Percentiles rank a stretch among this genome's conserved stretches.
These are phyloP conservation scores for Taphrina confusa DNA, from an alignment of 1,139 yeast genomes.

Conservation along the genomic window DNA sequence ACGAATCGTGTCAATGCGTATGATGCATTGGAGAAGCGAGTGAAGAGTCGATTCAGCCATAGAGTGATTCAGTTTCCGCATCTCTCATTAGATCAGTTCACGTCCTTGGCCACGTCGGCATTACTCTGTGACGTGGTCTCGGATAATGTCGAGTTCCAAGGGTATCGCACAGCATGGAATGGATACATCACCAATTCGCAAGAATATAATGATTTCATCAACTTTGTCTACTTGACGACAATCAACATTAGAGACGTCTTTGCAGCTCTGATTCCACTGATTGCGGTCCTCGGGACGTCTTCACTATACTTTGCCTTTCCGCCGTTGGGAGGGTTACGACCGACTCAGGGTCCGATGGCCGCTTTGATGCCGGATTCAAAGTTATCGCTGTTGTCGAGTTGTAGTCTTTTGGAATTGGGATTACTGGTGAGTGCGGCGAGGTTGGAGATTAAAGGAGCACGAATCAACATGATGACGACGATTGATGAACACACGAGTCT, in stretches of 20 bases:
- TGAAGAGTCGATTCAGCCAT: conserved; percentile 85
- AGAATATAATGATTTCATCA: conserved; percentile 8
- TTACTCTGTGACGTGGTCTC: conserved; percentile 39
- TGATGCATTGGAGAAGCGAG: conserved; percentile 86
- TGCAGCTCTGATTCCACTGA: conserved; percentile 15
- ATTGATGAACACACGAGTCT: conserved; percentile 64
- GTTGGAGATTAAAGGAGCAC: conserved; percentile 54
- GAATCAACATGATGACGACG: conserved; percentile 67
- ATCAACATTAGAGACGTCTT: conserved; percentile 35
- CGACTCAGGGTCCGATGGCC: neutral
- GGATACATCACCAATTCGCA: conserved; percentile 46
- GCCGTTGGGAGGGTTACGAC: neutral
- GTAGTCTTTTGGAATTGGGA: conserved; percentile 39
- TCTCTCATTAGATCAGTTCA: conserved; percentile 46
- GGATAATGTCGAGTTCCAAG: neutral
- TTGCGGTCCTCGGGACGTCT: conserved; percentile 12
- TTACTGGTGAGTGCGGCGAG: conserved; percentile 73
- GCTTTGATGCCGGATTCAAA: conserved; percentile 6
- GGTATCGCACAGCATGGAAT: conserved; percentile 57
- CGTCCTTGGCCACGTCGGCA: conserved; percentile 43
- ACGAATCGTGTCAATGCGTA: conserved; percentile 70
- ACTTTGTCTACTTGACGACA: conserved; percentile 40
- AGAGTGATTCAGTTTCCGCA: conserved; percentile 62
- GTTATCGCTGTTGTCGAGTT: conserved; percentile 30
- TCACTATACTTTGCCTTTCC: conserved; percentile 8